A percentile compares a stretch with the other conserved stretches of the same genome.
Conservation (phyloP, 139 green algal species). For the Astrephomene gubernaculifera region DNA sequence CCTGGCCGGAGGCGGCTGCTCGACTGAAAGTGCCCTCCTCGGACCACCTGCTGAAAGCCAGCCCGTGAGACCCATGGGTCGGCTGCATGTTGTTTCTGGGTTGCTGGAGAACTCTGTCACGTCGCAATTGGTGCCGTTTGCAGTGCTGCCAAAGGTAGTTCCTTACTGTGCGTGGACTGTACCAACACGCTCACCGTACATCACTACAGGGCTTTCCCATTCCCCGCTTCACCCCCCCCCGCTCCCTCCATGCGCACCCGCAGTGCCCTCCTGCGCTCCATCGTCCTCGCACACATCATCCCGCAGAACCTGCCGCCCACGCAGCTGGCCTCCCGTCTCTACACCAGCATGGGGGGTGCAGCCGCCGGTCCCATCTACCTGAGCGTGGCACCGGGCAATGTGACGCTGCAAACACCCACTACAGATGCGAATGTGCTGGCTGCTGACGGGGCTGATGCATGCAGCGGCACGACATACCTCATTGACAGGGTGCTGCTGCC, state of each 20-base stretch:
- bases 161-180: no score
- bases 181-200: no score
- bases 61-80: no score
- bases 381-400: background rate
- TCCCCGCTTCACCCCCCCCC: no score
- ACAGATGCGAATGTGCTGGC: background rate
- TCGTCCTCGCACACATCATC: slow-evolving; percentile 6
- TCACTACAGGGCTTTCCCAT: no score
- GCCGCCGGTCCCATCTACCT: slow-evolving; percentile 5
- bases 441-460: background rate
- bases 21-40: background rate
- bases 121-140: no score
- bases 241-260: background rate
- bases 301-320: background rate
- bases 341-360: background rate
- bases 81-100: no score
- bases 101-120: no score
- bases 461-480: background rate
- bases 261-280: background rate
- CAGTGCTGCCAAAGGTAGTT: no score
- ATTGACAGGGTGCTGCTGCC: slow-evolving; percentile 13
- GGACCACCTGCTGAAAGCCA: background rate
- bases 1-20: background rate
- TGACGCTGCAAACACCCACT: slow-evolving; percentile 26
- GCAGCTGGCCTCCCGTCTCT: slow-evolving; percentile 4